Conservation (phyloP, 192 early-diverging fungal genomes). For the Backusella psychrophila region DNA sequence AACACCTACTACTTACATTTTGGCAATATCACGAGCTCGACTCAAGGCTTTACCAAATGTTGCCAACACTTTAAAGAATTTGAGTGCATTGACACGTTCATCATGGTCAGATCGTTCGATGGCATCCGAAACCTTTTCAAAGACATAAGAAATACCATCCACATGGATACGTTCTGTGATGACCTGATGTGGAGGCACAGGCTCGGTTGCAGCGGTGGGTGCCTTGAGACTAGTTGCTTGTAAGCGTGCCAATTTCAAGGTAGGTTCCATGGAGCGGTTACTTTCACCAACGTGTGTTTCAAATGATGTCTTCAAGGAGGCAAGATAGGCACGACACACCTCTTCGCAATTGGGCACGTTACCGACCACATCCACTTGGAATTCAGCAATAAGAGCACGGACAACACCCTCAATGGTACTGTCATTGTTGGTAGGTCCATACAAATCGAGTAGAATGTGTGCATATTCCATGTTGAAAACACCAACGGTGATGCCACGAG, state of each 20-base stretch:
- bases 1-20: constrained; percentile 38
- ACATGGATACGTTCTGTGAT: constrained; percentile 38
- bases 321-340: constrained; percentile 37
- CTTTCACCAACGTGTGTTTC: constrained; percentile 25
- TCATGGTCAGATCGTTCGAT: constrained; percentile 10
- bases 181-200: constrained; percentile 22
- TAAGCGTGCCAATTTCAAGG: constrained; percentile 40
- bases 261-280: constrained; percentile 28
- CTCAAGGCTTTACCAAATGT: constrained; percentile 36
- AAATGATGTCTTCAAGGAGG: constrained; percentile 36
- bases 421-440: constrained; percentile 29
- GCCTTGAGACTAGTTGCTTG: constrained; percentile 13
- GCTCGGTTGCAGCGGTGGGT: background rate
- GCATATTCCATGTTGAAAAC: constrained; percentile 41
- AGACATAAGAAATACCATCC: constrained; percentile 34
- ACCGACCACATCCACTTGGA: constrained; percentile 30
- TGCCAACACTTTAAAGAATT: constrained; percentile 48
- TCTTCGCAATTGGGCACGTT: constrained; percentile 20
- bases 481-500: constrained; percentile 41
- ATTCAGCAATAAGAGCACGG: constrained; percentile 37
- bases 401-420: constrained; percentile 45
- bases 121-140: constrained; percentile 27
- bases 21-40: constrained; percentile 29
- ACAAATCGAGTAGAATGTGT: constrained; percentile 31
- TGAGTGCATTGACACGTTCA: constrained; percentile 22